These are phyloP conservation scores for Neurospora africana DNA, from an alignment of 495 filamentous ascomycete species.

Conservation along the genomic window DNA sequence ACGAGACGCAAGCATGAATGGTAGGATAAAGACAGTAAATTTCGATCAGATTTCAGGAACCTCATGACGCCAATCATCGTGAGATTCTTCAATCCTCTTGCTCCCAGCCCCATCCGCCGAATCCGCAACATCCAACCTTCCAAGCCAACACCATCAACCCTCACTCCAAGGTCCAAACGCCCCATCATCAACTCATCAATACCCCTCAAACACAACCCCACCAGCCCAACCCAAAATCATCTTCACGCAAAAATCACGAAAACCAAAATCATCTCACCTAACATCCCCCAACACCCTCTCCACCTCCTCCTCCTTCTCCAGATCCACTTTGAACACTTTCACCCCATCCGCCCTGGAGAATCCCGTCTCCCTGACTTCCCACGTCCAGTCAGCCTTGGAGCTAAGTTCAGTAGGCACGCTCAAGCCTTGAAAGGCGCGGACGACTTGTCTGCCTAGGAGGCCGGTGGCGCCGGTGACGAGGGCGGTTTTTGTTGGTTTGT, in stretches of 20 bases:
- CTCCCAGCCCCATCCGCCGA: background rate
- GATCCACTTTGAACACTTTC: slow-evolving; percentile 64
- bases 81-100: background rate
- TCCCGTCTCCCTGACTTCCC: slow-evolving; percentile 77
- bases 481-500: slow-evolving; percentile 35
- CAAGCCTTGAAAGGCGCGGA: slow-evolving; percentile 48
- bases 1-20: background rate
- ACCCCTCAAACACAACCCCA: background rate
- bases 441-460: slow-evolving; percentile 70
- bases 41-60: too few species aligned
- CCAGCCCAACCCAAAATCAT: background rate
- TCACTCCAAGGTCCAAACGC: background rate
- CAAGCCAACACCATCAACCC: background rate
- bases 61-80: background rate
- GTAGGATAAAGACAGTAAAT: background rate
- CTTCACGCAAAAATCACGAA: background rate
- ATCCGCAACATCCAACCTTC: background rate
- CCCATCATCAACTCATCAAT: background rate
- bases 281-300: slow-evolving; percentile 49
- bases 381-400: slow-evolving; percentile 34
- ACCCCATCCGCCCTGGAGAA: slow-evolving; percentile 59
- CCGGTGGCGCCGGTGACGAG: slow-evolving; percentile 83
- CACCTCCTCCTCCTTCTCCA: slow-evolving; percentile 52
- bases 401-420: background rate
- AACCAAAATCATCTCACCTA: slow-evolving; percentile 38